phyloP scores from a whole-genome alignment of 1,284 basidiomycete genomes.

The Puccinia coronata region DNA sequence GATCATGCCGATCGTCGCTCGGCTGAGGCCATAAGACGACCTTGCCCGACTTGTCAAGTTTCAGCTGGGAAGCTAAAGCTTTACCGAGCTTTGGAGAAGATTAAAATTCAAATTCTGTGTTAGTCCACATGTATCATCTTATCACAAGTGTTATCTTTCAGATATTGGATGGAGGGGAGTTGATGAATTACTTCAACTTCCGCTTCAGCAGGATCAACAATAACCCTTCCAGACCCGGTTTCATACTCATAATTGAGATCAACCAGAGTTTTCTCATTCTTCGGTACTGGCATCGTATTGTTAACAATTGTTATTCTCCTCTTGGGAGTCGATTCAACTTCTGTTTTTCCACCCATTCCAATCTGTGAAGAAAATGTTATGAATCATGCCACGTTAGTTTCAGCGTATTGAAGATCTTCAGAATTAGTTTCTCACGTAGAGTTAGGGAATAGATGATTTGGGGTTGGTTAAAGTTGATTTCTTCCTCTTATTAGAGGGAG shows the following conservation, averaged over 20 bases:
- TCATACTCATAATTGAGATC: constrained; percentile 41
- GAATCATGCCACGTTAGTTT: constrained; percentile 2
- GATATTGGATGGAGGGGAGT: background rate
- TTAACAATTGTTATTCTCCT: background rate
- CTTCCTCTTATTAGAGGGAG: background rate
- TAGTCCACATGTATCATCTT: background rate
- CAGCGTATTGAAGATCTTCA: background rate
- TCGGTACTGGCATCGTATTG: background rate
- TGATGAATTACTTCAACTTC: constrained; percentile 22
- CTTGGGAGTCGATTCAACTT: background rate
- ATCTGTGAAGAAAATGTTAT: background rate
- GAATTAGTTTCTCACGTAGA: background rate
- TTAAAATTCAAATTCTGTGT: background rate
- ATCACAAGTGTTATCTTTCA: background rate
- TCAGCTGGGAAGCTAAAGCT: constrained; percentile 21
- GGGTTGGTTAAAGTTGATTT: background rate
- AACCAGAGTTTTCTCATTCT: background rate
- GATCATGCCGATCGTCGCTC: constrained; percentile 27
- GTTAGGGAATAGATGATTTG: background rate
- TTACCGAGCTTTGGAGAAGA: constrained; percentile 22
- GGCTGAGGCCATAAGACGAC: constrained; percentile 47
- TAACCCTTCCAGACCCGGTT: constrained; percentile 12
- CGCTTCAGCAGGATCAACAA: constrained; percentile 32
- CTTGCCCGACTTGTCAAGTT: constrained; percentile 25
- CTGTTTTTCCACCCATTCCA: constrained; percentile 8